Conservation (phyloP, 192 early-diverging fungal genomes). For the Entophlyctis luteolus region DNA sequence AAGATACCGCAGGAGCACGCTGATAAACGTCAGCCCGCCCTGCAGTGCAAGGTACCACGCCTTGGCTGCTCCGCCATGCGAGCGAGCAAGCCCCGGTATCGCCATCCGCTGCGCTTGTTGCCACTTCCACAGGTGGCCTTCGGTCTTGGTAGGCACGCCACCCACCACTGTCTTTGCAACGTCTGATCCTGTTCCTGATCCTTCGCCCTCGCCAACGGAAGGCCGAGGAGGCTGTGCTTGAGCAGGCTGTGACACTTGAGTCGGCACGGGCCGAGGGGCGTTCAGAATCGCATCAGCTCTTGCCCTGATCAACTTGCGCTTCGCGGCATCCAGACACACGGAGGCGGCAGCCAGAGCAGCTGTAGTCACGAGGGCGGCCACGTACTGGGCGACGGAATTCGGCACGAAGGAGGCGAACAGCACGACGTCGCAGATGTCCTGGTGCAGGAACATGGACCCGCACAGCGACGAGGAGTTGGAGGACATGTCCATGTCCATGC, state of each 20-base stretch:
- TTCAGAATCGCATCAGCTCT: not conserved
- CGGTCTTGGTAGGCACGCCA: not conserved
- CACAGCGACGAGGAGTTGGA: not conserved
- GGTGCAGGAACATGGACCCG: constrained; percentile 61
- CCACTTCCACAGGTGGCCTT: too few species aligned
- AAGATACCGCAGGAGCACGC: not conserved
- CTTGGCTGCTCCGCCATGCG: not conserved
- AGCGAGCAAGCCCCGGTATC: too few species aligned
- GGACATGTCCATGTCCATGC: not conserved
- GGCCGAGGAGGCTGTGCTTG: not conserved
- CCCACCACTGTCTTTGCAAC: not conserved
- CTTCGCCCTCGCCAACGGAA: not conserved
- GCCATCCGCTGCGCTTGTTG: not conserved
- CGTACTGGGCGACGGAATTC: constrained; percentile 43
- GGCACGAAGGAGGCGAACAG: constrained; percentile 65
- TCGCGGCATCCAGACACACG: constrained; percentile 37
- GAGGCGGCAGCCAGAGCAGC: constrained; percentile 53
- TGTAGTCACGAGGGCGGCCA: constrained; percentile 47
- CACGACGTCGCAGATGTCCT: constrained; percentile 54
- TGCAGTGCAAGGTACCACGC: not conserved
- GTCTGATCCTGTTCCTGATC: not conserved
- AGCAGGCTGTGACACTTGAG: not conserved
- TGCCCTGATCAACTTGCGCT: not conserved
- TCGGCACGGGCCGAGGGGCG: not conserved
- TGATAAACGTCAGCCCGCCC: not conserved